A percentile compares a stretch with the other conserved stretches of the same genome.
phyloP scores from a whole-genome alignment of 2,329 filamentous ascomycete species.

The Aspergillus hiratsukae region DNA sequence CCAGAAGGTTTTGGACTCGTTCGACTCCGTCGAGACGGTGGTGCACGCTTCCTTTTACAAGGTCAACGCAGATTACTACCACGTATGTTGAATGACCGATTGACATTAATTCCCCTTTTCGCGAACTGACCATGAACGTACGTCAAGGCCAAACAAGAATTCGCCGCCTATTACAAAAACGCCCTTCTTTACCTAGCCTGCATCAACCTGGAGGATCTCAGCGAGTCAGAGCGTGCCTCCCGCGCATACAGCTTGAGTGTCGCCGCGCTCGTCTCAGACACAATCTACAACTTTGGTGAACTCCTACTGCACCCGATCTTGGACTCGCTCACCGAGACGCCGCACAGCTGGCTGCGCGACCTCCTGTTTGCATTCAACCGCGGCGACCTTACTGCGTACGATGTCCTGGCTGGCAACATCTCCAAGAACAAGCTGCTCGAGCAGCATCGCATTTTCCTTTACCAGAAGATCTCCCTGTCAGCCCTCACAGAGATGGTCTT shows the following conservation, averaged over 20 bases:
- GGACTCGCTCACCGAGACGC: slow-evolving; percentile 70
- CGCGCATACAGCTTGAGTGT: slow-evolving; percentile 91
- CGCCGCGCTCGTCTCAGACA: slow-evolving; percentile 85
- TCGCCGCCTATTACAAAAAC: slow-evolving; percentile 94
- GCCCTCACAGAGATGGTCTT: slow-evolving; percentile 95
- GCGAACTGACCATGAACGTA: neutral
- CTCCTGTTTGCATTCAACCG: slow-evolving; percentile 98
- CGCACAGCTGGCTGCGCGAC: slow-evolving; percentile 83
- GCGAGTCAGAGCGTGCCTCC: slow-evolving; percentile 68
- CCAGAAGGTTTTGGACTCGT: slow-evolving; percentile 81
- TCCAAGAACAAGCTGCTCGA: slow-evolving; percentile 72
- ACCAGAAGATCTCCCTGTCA: slow-evolving; percentile 97
- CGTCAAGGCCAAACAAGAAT: slow-evolving; percentile 71
- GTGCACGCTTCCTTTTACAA: slow-evolving; percentile 97
- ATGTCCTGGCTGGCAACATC: slow-evolving; percentile 76
- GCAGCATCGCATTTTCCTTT: slow-evolving; percentile 76
- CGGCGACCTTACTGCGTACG: slow-evolving; percentile 83
- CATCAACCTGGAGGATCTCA: slow-evolving; percentile 74
- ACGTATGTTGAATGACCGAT: slow-evolving; percentile 45
- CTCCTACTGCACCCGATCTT: slow-evolving; percentile 96
- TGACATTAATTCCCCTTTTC: neutral
- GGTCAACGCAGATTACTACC: slow-evolving; percentile 91
- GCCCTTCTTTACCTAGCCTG: slow-evolving; percentile 96
- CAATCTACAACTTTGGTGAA: slow-evolving; percentile 99
- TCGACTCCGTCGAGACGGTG: slow-evolving; percentile 91